Evolutionary conservation across 1,284 basidiomycete genomes (phyloP).

Genomic region (Neolentinus lepideus): DNA sequence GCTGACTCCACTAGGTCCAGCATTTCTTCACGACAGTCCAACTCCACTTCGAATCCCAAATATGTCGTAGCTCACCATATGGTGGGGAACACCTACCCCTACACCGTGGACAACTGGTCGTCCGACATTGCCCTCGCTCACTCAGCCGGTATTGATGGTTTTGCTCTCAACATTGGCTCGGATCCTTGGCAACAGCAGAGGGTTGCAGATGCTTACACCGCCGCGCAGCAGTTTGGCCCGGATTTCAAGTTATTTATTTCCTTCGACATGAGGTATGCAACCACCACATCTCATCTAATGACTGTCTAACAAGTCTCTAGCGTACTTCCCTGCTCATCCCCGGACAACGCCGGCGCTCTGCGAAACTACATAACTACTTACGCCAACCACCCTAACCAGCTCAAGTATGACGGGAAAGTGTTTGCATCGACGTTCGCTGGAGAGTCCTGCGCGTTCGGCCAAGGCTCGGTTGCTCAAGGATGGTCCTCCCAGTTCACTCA

Average conservation of each 20-base stretch:
- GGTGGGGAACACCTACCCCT: slow-evolving; percentile 63
- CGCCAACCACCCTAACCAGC: slow-evolving; percentile 55
- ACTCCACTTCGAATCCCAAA: slow-evolving; percentile 25
- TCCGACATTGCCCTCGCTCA: slow-evolving; percentile 52
- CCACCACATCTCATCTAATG: slow-evolving; percentile 12
- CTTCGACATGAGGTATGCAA: slow-evolving; percentile 22
- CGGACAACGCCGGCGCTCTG: slow-evolving; percentile 48
- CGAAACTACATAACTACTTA: slow-evolving; percentile 53
- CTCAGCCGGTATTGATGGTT: slow-evolving; percentile 56
- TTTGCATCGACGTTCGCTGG: slow-evolving; percentile 79
- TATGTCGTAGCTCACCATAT: slow-evolving; percentile 61
- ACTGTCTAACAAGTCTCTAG: slow-evolving; percentile 15
- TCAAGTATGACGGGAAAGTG: slow-evolving; percentile 47
- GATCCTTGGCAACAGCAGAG: slow-evolving; percentile 62
- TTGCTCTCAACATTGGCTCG: slow-evolving; percentile 59
- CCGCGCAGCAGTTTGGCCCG: slow-evolving; percentile 44
- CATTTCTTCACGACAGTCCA: background rate
- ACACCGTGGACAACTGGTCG: slow-evolving; percentile 49
- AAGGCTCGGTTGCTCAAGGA: slow-evolving; percentile 37
- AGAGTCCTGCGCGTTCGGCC: slow-evolving; percentile 69
- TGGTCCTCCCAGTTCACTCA: slow-evolving; percentile 53
- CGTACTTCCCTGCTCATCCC: slow-evolving; percentile 25
- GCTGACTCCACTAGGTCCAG: background rate
- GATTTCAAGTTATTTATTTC: slow-evolving; percentile 26
- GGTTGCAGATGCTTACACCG: slow-evolving; percentile 58